Evolutionary conservation across 2,329 filamentous ascomycete species (phyloP).

Genomic region (Clarireedia hainanense): DNA sequence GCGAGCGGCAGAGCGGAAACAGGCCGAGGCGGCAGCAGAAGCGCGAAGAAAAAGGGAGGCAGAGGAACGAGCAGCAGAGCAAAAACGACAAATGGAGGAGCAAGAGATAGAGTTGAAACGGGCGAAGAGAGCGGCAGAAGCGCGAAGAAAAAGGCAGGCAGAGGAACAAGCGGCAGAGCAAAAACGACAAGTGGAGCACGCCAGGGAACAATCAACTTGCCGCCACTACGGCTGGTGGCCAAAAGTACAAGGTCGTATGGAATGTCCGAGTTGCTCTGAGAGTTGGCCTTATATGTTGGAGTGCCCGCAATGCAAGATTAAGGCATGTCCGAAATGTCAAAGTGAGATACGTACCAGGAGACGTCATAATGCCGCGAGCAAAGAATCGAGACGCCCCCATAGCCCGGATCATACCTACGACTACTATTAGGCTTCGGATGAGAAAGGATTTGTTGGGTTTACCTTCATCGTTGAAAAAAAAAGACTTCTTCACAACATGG

Average conservation of each 20-base stretch:
- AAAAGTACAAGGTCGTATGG: conserved; percentile 15
- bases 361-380: background rate
- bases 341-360: background rate
- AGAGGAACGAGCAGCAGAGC: no score
- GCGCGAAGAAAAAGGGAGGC: no score
- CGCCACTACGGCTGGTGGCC: conserved; percentile 19
- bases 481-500: no score
- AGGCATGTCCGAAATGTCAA: conserved; percentile 19
- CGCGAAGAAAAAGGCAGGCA: no score
- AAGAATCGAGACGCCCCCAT: background rate
- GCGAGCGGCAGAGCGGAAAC: background rate
- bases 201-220: conserved; percentile 2
- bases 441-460: no score
- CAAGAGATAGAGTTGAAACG: background rate
- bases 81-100: no score
- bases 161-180: no score
- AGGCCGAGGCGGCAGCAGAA: no score
- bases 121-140: conserved; percentile 12
- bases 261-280: conserved; percentile 13
- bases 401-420: background rate
- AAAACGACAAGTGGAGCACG: background rate
- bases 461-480: no score
- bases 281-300: conserved; percentile 17
- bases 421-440: no score
- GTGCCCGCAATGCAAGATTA: conserved; percentile 17